A percentile compares a stretch with the other conserved stretches of the same genome.
Conservation (phyloP, 2,329 filamentous ascomycete species). For the Aspergillus novoparasiticus region DNA sequence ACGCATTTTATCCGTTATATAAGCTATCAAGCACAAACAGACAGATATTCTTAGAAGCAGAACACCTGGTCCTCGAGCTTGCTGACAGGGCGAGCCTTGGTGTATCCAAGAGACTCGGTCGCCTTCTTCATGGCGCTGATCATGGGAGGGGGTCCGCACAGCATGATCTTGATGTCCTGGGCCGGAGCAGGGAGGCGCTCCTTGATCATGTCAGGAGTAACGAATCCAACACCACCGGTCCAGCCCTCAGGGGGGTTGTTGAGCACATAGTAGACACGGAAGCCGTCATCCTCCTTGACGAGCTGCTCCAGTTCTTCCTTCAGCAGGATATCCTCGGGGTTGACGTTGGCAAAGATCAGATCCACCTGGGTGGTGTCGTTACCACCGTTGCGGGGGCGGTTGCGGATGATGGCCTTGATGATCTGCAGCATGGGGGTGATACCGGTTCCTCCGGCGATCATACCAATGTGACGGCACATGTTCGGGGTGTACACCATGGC, state of each 20-base stretch:
- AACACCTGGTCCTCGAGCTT: constrained; percentile 98
- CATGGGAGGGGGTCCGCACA: constrained; percentile 97
- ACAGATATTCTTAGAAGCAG: constrained; percentile 69
- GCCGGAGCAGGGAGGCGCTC: constrained; percentile 74
- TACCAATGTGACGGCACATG: constrained; percentile 94
- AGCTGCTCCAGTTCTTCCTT: constrained; percentile 87
- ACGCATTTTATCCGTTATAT: not conserved
- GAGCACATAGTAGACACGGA: constrained; percentile 91
- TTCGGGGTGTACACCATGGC: constrained; percentile 97
- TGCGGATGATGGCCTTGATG: constrained; percentile 84
- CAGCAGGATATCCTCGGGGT: constrained; percentile 86
- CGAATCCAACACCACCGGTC: constrained; percentile 91
- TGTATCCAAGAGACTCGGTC: constrained; percentile 82
- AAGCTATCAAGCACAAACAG: not conserved
- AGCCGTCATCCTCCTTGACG: constrained; percentile 72
- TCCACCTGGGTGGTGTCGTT: constrained; percentile 89
- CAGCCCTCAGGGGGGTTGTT: constrained; percentile 94
- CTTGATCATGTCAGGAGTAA: constrained; percentile 93
- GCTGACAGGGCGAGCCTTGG: constrained; percentile 91
- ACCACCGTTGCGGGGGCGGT: constrained; percentile 63
- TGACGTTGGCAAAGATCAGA: constrained; percentile 96
- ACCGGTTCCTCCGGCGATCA: constrained; percentile 96
- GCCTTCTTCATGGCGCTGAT: constrained; percentile 96
- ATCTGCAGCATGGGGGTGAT: constrained; percentile 99
- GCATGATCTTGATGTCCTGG: constrained; percentile 85